phyloP scores from a whole-genome alignment of 164 flowering plant species.

The Macadamia tetraphylla region DNA sequence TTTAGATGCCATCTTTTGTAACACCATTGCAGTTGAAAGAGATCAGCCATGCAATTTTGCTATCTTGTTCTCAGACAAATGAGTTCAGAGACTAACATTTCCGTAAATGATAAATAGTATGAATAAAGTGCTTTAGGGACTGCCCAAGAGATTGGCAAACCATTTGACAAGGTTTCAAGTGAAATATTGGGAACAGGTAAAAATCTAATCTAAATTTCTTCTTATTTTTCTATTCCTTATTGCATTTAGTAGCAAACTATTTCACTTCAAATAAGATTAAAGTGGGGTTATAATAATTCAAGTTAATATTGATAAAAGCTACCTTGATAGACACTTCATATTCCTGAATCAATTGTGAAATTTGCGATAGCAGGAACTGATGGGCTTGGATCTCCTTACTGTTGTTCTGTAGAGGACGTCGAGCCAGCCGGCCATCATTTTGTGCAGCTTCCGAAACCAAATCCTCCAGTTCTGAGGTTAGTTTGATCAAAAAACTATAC shows the following conservation, averaged over 20 bases:
- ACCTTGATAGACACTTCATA: slow-evolving; percentile 51
- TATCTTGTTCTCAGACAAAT: too few relatives aligned
- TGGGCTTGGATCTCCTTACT: slow-evolving; percentile 62
- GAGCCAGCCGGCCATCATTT: slow-evolving; percentile 78
- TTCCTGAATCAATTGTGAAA: slow-evolving; percentile 38
- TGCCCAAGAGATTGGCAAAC: too few relatives aligned
- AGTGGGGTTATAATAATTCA: not conserved
- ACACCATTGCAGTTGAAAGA: too few relatives aligned
- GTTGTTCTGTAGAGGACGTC: slow-evolving; percentile 46
- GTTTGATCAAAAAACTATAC: not conserved
- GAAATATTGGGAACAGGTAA: too few relatives aligned
- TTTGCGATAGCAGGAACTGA: slow-evolving; percentile 35
- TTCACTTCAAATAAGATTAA: not conserved
- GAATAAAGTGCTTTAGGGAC: too few relatives aligned
- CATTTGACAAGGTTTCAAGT: too few relatives aligned
- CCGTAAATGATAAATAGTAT: too few relatives aligned
- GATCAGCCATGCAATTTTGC: too few relatives aligned
- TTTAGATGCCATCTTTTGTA: too few relatives aligned
- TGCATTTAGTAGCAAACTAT: not conserved
- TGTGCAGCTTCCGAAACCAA: slow-evolving; percentile 56
- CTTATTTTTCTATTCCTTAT: not conserved
- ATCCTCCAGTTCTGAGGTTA: slow-evolving; percentile 47
- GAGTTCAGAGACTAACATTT: too few relatives aligned
- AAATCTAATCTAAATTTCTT: too few relatives aligned
- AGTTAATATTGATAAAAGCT: not conserved